Evolutionary conservation across 345 rosid genomes (phyloP).

Genomic region (Camelina laxa): DNA sequence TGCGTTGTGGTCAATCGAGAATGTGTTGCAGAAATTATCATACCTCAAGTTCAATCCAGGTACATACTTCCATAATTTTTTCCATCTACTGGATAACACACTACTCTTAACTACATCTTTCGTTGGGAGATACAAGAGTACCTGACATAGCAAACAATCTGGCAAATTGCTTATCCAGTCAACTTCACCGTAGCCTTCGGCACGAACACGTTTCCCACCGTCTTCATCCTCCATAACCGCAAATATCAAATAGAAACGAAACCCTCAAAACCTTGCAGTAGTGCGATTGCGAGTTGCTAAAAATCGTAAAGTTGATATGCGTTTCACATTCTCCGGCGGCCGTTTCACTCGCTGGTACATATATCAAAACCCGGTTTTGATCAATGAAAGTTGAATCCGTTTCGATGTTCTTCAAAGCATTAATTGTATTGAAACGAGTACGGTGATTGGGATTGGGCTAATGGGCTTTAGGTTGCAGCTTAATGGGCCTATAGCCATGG

Average conservation of each 20-base stretch:
- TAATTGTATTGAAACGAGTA: too few species aligned
- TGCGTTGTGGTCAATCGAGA: not conserved
- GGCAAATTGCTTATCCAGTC: constrained; percentile 29
- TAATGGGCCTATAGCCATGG: not conserved
- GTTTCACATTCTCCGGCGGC: too few species aligned
- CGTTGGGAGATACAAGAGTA: constrained; percentile 9
- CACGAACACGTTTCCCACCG: constrained; percentile 1
- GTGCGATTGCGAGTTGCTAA: not conserved
- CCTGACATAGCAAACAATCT: constrained; percentile 10
- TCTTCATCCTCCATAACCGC: constrained; percentile 7
- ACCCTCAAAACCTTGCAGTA: not conserved
- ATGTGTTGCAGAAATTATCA: not conserved
- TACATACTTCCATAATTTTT: constrained; percentile 11
- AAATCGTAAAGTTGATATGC: too few species aligned
- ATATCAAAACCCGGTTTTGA: too few species aligned
- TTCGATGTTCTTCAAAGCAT: too few species aligned
- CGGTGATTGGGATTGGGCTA: not conserved
- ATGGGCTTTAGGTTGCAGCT: not conserved
- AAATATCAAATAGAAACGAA: not conserved
- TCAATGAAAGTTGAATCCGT: too few species aligned
- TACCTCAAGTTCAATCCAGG: not conserved
- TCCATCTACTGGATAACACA: constrained; percentile 28
- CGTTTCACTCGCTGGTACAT: too few species aligned
- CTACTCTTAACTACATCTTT: constrained; percentile 27
- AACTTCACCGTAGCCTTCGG: not conserved